These are phyloP conservation scores for Salix suchowensis DNA, from an alignment of 345 rosid genomes.

Conservation along the genomic window DNA sequence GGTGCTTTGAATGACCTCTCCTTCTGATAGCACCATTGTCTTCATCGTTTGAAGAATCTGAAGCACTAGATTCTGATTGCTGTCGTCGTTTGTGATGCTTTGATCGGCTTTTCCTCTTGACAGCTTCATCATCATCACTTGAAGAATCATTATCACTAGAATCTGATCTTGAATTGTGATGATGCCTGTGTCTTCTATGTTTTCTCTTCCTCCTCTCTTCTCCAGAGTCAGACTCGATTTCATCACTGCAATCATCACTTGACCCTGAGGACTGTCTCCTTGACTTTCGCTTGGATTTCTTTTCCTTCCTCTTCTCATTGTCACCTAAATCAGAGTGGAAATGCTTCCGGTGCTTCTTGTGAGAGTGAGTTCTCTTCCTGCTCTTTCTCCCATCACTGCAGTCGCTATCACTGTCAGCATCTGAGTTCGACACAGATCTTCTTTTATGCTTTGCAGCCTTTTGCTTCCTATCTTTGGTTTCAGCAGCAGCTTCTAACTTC, in stretches of 20 bases:
- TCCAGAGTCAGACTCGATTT: slow-evolving; percentile 38
- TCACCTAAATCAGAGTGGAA: slow-evolving; percentile 46
- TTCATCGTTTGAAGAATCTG: slow-evolving; percentile 26
- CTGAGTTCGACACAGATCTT: slow-evolving; percentile 39
- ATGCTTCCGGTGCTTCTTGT: slow-evolving; percentile 54
- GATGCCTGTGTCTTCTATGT: slow-evolving; percentile 39
- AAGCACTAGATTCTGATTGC: neutral
- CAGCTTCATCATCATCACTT: slow-evolving; percentile 32
- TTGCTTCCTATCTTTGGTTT: slow-evolving; percentile 51
- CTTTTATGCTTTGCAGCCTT: slow-evolving; percentile 55
- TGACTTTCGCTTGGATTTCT: slow-evolving; percentile 42
- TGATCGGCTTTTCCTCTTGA: slow-evolving; percentile 24
- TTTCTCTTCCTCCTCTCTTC: slow-evolving; percentile 47
- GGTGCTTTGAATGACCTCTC: slow-evolving; percentile 21
- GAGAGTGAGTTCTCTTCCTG: slow-evolving; percentile 46
- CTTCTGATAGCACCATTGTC: slow-evolving; percentile 21
- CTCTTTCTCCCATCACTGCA: slow-evolving; percentile 45
- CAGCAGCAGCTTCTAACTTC: slow-evolving; percentile 88
- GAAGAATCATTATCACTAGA: slow-evolving; percentile 31
- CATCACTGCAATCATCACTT: slow-evolving; percentile 39
- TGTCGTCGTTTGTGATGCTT: slow-evolving; percentile 36
- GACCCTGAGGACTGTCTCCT: slow-evolving; percentile 41
- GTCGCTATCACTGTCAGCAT: slow-evolving; percentile 39
- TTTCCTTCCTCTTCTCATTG: slow-evolving; percentile 49
- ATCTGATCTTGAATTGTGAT: slow-evolving; percentile 28